Conservation (phyloP, 495 filamentous ascomycete species). For the Monascus purpureus region DNA sequence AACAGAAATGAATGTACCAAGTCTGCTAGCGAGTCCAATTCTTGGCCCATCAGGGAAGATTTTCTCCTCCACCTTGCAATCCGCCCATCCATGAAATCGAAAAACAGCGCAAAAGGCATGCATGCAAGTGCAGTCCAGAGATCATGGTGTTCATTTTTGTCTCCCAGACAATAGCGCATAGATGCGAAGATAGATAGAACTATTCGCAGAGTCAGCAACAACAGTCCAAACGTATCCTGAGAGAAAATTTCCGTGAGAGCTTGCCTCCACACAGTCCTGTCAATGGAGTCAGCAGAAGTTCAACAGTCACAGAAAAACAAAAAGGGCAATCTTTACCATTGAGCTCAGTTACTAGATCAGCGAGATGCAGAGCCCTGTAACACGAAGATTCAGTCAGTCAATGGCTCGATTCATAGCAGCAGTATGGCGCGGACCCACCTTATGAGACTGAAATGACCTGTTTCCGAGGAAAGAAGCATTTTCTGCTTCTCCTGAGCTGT, state of each 20-base stretch:
- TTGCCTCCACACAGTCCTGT: slow-evolving; percentile 43
- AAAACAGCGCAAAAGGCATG: slow-evolving; percentile 90
- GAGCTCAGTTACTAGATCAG: slow-evolving; percentile 87
- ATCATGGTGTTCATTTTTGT: slow-evolving; percentile 45
- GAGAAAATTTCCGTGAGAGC: slow-evolving; percentile 3
- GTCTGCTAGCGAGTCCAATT: slow-evolving; percentile 94
- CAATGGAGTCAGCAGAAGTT: slow-evolving; percentile 1
- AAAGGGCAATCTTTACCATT: slow-evolving; percentile 50
- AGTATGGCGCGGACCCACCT: slow-evolving; percentile 40
- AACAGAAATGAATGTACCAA: slow-evolving; percentile 44
- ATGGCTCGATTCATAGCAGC: neutral
- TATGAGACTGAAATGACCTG: slow-evolving; percentile 68
- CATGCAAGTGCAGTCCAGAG: slow-evolving; percentile 74
- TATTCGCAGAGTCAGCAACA: slow-evolving; percentile 6
- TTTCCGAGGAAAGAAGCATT: slow-evolving; percentile 58
- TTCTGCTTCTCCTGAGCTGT: slow-evolving; percentile 75
- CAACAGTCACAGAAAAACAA: neutral
- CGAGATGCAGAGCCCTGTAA: slow-evolving; percentile 71
- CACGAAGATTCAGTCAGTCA: slow-evolving; percentile 7
- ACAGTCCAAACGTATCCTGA: neutral
- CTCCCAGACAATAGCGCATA: slow-evolving; percentile 80
- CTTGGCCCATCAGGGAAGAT: slow-evolving; percentile 93
- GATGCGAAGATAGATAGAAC: slow-evolving; percentile 94
- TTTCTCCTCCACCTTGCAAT: slow-evolving; percentile 93
- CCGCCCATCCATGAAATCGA: slow-evolving; percentile 96